These are phyloP conservation scores for Talaromyces nanjingensis DNA, from an alignment of 495 filamentous ascomycete genomes.

Conservation along the genomic window DNA sequence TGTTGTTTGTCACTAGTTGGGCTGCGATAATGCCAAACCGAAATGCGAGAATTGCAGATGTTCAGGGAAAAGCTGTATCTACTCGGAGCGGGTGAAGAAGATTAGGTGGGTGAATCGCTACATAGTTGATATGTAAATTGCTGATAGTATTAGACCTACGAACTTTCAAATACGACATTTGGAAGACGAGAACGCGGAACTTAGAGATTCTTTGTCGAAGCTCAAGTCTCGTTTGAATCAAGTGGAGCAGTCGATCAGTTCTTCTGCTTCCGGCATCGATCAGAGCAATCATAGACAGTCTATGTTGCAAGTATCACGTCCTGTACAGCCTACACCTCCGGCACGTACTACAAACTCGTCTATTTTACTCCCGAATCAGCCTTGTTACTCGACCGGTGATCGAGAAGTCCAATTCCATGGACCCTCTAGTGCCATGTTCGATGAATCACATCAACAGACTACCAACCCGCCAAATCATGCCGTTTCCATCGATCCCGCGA, in stretches of 20 bases:
- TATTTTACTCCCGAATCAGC: slow-evolving; percentile 13
- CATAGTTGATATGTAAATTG: not conserved
- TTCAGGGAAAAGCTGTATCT: slow-evolving; percentile 17
- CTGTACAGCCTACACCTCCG: slow-evolving; percentile 1
- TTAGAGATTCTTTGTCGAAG: slow-evolving; percentile 9
- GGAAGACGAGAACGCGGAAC: slow-evolving; percentile 20
- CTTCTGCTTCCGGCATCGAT: not conserved
- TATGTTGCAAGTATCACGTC: not conserved
- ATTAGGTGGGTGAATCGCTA: slow-evolving; percentile 13
- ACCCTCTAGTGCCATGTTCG: slow-evolving; percentile 25
- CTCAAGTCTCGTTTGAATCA: not conserved
- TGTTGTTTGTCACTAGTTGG: slow-evolving; percentile 12
- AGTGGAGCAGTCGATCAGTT: not conserved
- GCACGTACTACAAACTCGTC: slow-evolving; percentile 13
- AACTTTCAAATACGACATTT: slow-evolving; percentile 20
- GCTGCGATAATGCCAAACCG: slow-evolving; percentile 23
- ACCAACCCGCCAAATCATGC: slow-evolving; percentile 4
- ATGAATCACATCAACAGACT: slow-evolving; percentile 18
- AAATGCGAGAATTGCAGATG: slow-evolving; percentile 20
- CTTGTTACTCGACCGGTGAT: slow-evolving; percentile 18
- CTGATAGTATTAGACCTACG: slow-evolving; percentile 14
- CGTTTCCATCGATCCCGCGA: slow-evolving; percentile 11
- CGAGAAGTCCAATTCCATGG: slow-evolving; percentile 21
- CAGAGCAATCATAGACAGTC: not conserved
- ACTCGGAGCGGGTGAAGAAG: slow-evolving; percentile 9